These are phyloP conservation scores for Candida namnaoensis DNA, from an alignment of 805 yeast species.

Conservation along the genomic window DNA sequence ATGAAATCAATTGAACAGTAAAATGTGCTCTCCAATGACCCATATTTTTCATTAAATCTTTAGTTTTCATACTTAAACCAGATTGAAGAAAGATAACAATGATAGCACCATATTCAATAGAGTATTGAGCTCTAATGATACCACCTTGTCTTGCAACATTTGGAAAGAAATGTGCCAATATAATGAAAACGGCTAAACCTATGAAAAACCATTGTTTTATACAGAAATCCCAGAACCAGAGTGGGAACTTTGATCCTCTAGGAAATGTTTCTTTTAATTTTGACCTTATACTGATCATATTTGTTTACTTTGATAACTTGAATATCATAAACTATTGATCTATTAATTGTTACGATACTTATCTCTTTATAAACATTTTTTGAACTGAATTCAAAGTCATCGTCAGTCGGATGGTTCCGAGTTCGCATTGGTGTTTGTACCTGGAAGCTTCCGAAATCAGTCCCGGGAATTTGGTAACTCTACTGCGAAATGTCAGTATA, in stretches of 20 bases:
- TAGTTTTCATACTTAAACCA: conserved; percentile 71
- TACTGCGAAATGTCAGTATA: too few species aligned
- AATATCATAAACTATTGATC: too few species aligned
- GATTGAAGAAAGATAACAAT: conserved; percentile 77
- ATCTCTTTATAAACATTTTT: too few species aligned
- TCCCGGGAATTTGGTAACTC: too few species aligned
- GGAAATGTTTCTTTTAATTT: background rate
- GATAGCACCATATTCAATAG: conserved; percentile 81
- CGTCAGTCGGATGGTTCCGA: too few species aligned
- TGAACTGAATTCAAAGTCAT: too few species aligned
- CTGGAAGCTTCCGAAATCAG: too few species aligned
- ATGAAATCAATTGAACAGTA: conserved; percentile 57
- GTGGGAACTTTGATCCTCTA: background rate
- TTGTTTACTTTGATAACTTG: too few species aligned
- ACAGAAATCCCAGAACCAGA: background rate
- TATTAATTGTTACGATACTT: too few species aligned
- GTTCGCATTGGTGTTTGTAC: too few species aligned
- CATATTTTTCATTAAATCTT: conserved; percentile 51
- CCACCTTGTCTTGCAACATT: conserved; percentile 83
- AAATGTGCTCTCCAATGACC: conserved; percentile 78
- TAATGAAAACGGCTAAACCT: conserved; percentile 61
- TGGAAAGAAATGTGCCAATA: conserved; percentile 72
- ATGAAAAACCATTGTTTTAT: conserved; percentile 66
- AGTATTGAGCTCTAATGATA: conserved; percentile 59
- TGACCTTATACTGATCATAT: background rate